Conservation (phyloP, 352 stramenopile genomes). For the Phytophthora cryptogea region DNA sequence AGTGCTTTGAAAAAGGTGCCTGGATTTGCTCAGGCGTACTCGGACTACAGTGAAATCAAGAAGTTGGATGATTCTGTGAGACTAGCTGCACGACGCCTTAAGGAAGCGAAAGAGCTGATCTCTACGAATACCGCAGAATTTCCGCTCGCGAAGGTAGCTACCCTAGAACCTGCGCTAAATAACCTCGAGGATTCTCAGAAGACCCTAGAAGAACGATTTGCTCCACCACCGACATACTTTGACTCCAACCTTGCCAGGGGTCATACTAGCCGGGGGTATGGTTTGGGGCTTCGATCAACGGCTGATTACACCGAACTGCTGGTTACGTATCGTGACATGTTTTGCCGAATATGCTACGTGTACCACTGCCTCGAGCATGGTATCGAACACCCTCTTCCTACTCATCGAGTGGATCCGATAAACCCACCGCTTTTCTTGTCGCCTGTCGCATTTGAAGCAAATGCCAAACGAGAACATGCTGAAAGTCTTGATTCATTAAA, state of each 20-base stretch:
- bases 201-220: constrained; percentile 46
- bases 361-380: constrained; percentile 93
- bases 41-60: constrained; percentile 75
- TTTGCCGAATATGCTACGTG: constrained; percentile 92
- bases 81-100: constrained; percentile 43
- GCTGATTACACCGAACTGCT: constrained; percentile 73
- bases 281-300: constrained; percentile 56
- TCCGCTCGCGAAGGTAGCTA: constrained; percentile 40
- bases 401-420: constrained; percentile 59
- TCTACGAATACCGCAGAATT: constrained; percentile 20
- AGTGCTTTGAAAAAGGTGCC: constrained; percentile 58
- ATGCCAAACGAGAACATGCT: constrained; percentile 15
- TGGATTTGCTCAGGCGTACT: constrained; percentile 61
- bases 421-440: constrained; percentile 57
- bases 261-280: constrained; percentile 34
- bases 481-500: constrained; percentile 11
- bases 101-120: constrained; percentile 51
- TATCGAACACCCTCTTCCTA: constrained; percentile 75
- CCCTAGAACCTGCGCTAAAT: constrained; percentile 39
- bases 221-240: constrained; percentile 62
- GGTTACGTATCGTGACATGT: constrained; percentile 91
- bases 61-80: constrained; percentile 54
- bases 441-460: constrained; percentile 33
- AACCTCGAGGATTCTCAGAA: constrained; percentile 13
- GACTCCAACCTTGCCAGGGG: constrained; percentile 63